Evolutionary conservation across 2,329 filamentous ascomycete species (phyloP).

Genomic region (Trichoderma sp.): DNA sequence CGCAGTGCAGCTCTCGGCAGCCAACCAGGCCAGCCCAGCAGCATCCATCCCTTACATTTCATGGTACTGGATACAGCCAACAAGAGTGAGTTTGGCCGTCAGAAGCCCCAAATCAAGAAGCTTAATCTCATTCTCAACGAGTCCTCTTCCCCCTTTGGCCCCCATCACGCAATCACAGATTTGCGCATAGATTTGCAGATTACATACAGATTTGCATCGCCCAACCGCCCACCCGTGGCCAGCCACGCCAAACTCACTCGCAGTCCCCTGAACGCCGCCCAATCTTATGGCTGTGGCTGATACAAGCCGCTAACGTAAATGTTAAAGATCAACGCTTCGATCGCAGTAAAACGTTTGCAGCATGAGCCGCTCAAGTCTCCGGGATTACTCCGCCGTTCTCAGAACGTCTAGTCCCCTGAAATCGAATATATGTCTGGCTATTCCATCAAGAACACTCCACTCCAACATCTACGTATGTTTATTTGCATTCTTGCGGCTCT

Average conservation of each 20-base stretch:
- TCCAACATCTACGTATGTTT: neutral
- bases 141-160: neutral
- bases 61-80: neutral
- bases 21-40: too few relatives aligned
- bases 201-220: neutral
- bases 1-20: neutral
- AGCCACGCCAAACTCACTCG: neutral
- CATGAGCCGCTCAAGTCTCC: neutral
- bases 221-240: neutral
- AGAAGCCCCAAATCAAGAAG: neutral
- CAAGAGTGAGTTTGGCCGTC: neutral
- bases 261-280: slow-evolving; percentile 10
- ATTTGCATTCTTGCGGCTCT: neutral
- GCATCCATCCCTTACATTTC: neutral
- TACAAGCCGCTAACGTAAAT: slow-evolving; percentile 5
- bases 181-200: neutral
- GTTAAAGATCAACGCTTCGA: neutral
- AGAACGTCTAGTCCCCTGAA: slow-evolving; percentile 10
- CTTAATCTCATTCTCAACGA: neutral
- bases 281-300: slow-evolving; percentile 12
- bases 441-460: neutral
- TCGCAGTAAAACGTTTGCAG: neutral
- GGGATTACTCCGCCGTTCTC: neutral
- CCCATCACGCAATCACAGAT: neutral
- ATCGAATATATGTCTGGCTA: neutral